Conservation (phyloP, 805 yeast species). For the Osmozyma mogii region DNA sequence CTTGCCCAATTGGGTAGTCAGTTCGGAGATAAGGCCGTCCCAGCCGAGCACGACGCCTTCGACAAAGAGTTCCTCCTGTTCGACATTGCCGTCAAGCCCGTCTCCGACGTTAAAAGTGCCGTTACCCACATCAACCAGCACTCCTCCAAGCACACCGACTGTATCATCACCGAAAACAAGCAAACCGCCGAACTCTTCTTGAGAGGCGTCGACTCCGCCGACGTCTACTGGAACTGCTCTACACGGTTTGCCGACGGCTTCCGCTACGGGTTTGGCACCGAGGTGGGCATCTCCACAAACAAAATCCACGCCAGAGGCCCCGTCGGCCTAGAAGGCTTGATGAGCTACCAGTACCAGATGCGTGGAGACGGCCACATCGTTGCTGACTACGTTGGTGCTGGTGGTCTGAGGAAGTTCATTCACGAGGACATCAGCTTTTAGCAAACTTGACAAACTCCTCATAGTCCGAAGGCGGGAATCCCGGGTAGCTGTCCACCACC, state of each 20-base stretch:
- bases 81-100: conserved; percentile 69
- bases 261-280: conserved; percentile 97
- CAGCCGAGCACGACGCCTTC: conserved; percentile 62
- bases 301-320: conserved; percentile 99
- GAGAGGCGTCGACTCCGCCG: conserved; percentile 86
- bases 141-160: conserved; percentile 95
- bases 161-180: conserved; percentile 74
- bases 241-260: conserved; percentile 98
- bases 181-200: conserved; percentile 67
- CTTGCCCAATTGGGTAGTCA: conserved; percentile 19
- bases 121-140: conserved; percentile 79
- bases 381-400: conserved; percentile 87
- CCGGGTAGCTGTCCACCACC: conserved; percentile 44
- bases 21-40: conserved; percentile 22
- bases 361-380: conserved; percentile 92
- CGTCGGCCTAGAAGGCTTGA: conserved; percentile 94
- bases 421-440: conserved; percentile 49
- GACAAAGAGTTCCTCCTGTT: conserved; percentile 76
- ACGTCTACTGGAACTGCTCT: conserved; percentile 96
- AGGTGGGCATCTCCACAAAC: conserved; percentile 95
- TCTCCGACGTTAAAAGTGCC: conserved; percentile 59
- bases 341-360: conserved; percentile 89
- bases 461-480: conserved; percentile 36
- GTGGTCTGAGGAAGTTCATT: conserved; percentile 71
- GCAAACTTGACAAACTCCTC: too few species aligned